phyloP scores from a whole-genome alignment of 257 asterid species.

The Eucommia ulmoides region DNA sequence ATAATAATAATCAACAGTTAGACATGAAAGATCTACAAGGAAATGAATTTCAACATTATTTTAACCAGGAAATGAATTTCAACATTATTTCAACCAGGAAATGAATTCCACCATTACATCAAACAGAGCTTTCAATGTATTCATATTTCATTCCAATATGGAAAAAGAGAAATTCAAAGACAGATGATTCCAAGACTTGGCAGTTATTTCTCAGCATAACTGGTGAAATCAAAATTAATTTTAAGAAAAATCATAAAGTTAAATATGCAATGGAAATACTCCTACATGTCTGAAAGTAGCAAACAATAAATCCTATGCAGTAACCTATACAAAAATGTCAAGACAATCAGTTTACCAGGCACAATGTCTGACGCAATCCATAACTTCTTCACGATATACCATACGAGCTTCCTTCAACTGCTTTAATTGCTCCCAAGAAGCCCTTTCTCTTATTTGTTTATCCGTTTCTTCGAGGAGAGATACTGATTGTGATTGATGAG shows the following conservation, averaged over 20 bases:
- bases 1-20: neutral
- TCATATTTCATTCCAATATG: no score
- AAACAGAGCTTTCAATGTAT: no score
- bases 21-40: neutral
- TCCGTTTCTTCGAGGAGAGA: constrained; percentile 84
- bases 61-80: neutral
- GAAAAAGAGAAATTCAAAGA: no score
- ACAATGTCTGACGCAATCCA: constrained; percentile 91
- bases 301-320: no score
- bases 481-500: constrained; percentile 68
- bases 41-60: neutral
- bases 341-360: constrained; percentile 48
- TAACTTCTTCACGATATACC: constrained; percentile 69
- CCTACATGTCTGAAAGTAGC: no score
- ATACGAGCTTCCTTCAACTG: constrained; percentile 81
- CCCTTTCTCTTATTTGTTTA: constrained; percentile 66
- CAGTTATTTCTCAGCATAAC: no score
- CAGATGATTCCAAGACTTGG: no score
- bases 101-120: neutral
- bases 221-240: no score
- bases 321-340: no score
- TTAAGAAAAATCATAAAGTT: no score
- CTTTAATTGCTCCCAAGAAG: constrained; percentile 61
- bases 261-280: no score
- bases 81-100: neutral